Evolutionary conservation across 148 eudicot species (phyloP), one percentile per base, ranked within the genome.

Genomic region (Rhododendron griersonianum): DNA sequence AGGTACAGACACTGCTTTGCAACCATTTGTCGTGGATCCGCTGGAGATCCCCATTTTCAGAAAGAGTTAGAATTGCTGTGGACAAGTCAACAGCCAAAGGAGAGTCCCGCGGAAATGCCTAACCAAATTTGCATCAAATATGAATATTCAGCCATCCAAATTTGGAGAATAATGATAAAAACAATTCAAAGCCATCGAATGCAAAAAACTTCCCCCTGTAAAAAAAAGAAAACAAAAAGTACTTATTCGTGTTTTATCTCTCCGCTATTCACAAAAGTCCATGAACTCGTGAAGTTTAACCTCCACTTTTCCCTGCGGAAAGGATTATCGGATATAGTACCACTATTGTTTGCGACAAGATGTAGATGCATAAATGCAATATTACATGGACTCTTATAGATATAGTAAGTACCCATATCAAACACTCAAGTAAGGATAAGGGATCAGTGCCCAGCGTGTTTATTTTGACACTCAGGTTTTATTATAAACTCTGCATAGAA

Each of bases 21-120:
- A 97, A 84, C 99, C 99, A 97, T 91, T 97, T 97, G 92, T 97
- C 99, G 45, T 95, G 96, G 88, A 97, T 97, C 69, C 98, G 87
- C 87, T 97, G 98, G 82, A 97, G 94, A 74, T 97, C 99, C 78
- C 99, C 99, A 51, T 92, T 93, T 78, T 94, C 99, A 7, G 98
- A 93, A 53, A 97, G 93, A 45, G 92, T 80, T 45, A 97, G 89
- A 74, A 97, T 95, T 25, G 98, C 98, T 67, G 98, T 95, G 74
- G 99, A 97, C 83, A 97, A 48, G 91, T 95, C 98, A 11, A 92
- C 92, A 14, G 98, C 98, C 86, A 95, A 90, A 13, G 98, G 98
- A 41, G 99, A 97, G 88, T 95, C 99, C 69, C 98, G 94, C 0
- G 98, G 98, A 91, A 97, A 97, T 85, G 98, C 98, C 99, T 97